A percentile compares a stretch with the other conserved stretches of the same genome.
Evolutionary conservation across 805 yeast species (phyloP).

Genomic region (Candida sithepensis): DNA sequence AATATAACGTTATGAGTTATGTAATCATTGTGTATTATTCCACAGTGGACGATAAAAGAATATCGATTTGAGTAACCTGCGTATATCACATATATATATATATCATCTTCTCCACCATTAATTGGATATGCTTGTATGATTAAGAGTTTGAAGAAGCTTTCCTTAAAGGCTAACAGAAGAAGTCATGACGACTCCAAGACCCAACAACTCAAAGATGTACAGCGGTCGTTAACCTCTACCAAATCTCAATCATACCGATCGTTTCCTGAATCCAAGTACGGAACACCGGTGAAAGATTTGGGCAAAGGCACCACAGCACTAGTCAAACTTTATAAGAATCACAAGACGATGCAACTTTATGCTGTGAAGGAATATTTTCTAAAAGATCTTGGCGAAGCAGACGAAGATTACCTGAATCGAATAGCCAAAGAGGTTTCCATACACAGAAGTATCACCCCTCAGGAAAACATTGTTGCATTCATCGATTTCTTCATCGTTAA

Average conservation of each 20-base stretch:
- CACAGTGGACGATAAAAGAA: too few species aligned
- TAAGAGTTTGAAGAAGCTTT: background rate
- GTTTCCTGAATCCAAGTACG: slow-evolving; percentile 13
- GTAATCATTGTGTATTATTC: too few species aligned
- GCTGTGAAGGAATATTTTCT: slow-evolving; percentile 46
- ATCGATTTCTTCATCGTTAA: slow-evolving; percentile 27
- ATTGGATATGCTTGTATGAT: background rate
- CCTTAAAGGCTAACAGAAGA: background rate
- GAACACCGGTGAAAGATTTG: slow-evolving; percentile 5
- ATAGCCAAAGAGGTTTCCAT: slow-evolving; percentile 36
- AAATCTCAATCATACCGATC: background rate
- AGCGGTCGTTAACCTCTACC: background rate
- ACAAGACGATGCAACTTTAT: slow-evolving; percentile 6
- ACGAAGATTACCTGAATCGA: slow-evolving; percentile 36
- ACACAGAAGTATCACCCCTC: slow-evolving; percentile 24
- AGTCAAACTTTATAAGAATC: slow-evolving; percentile 11
- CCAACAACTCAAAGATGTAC: background rate
- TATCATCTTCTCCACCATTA: background rate
- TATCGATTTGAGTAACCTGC: too few species aligned
- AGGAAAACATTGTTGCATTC: slow-evolving; percentile 35
- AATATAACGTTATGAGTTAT: too few species aligned
- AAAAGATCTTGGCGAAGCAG: slow-evolving; percentile 38
- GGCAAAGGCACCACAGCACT: slow-evolving; percentile 19
- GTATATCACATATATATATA: too few species aligned
- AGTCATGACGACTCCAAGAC: background rate